Evolutionary conservation across 768 basidiomycete species (phyloP), one percentile per base, ranked within the genome.

Genomic region (Leccinum imitatum): DNA sequence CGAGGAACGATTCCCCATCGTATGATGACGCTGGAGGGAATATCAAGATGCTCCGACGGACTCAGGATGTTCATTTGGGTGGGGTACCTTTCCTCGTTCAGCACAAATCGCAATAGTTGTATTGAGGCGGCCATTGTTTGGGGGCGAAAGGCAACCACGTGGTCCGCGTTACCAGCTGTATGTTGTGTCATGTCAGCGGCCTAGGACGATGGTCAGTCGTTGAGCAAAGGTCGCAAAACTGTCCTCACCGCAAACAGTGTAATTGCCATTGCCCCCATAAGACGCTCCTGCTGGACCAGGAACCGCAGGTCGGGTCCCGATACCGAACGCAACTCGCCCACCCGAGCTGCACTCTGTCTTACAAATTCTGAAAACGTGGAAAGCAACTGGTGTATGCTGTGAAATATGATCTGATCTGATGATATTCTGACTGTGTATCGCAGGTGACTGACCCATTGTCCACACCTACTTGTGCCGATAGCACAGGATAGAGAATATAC

Each of bases 1-100:
- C 81, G 79, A 3, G 87, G 69, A 11, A 80, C 72, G 11, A 77
- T 63, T 31, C 84, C 82, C 84, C 85, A 90, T 60, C 73, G 73
- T n/a, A 88, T 56, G n/a, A 91, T 68, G 21, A 87, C 76, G 6
- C 51, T 70, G 59, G 82, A 80, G 11, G 86, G 71, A 50, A 65
- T 58, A 67, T 85, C 81, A 6, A 80, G 68, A 19, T 64, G 56
- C 27, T 61, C 48, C 15, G 52, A 64, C 27, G 66, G 71, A 59
- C 41, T 50, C 30, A 61, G 37, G 44, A 54, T 17, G 47, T 53
- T 58, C 15, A 58, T 56, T 48, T 54, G 44, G 9, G 62, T 54
- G 4, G 53, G 27, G 6, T 65, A 35, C 13, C 65, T 62, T 13
- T 71, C 67, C 2, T 69, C 67, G n/a, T 71, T 64, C 58, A 85